Percentiles rank a stretch among this genome's conserved stretches.
Conservation (phyloP, 768 basidiomycete species). For the Rubroboletus satanas region DNA sequence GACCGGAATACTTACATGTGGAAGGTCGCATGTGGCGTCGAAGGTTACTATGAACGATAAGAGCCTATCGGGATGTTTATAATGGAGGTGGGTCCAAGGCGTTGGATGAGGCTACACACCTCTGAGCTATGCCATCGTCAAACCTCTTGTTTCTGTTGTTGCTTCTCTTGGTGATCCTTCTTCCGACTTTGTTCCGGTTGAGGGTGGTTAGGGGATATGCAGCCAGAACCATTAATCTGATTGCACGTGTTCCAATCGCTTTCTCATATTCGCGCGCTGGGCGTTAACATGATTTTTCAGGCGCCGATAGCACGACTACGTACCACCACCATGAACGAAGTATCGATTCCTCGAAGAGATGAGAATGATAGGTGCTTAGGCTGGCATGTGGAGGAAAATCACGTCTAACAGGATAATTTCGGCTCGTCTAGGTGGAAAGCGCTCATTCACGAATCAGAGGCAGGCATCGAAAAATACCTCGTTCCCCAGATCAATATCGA, state of each 20-base stretch:
- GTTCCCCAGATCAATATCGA: conserved; percentile 11
- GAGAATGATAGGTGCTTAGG: conserved; percentile 15
- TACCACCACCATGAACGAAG: conserved; percentile 8
- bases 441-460: conserved; percentile 12
- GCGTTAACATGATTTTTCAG: conserved; percentile 6
- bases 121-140: conserved; percentile 7
- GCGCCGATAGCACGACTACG: conserved; percentile 5
- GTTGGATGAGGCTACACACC: neutral
- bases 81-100: neutral
- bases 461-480: conserved; percentile 11
- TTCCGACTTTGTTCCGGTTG: neutral
- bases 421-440: conserved; percentile 12
- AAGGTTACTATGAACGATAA: neutral
- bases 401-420: conserved; percentile 2
- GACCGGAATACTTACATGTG: neutral
- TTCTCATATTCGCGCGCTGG: neutral
- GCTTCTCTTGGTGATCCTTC: conserved; percentile 5
- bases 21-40: neutral
- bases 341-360: neutral
- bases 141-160: conserved; percentile 18
- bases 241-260: conserved; percentile 15
- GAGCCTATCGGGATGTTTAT: conserved; percentile 7
- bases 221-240: neutral
- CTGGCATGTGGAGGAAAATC: neutral
- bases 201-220: neutral